A percentile compares a stretch with the other conserved stretches of the same genome.
phyloP scores from a whole-genome alignment of 495 filamentous ascomycete species.

The Glonium stellatum region DNA sequence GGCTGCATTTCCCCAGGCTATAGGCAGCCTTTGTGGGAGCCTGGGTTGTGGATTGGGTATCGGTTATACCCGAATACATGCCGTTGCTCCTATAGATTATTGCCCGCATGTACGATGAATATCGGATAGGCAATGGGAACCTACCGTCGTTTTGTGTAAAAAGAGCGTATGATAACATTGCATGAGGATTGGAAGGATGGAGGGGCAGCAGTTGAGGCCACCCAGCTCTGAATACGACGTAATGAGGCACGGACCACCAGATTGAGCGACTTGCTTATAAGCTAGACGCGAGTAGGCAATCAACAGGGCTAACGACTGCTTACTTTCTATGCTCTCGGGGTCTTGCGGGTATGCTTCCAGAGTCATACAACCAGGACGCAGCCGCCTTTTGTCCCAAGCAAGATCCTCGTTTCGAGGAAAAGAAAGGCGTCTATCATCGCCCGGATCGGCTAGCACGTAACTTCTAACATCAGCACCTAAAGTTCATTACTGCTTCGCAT shows the following conservation, averaged over 20 bases:
- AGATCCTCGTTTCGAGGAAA: not conserved
- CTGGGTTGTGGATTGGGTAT: not conserved
- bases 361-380: conserved; percentile 1
- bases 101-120: too few relatives aligned
- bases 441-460: not conserved
- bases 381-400: not conserved
- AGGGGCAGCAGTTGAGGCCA: not conserved
- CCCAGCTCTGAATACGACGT: not conserved
- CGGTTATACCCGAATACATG: not conserved
- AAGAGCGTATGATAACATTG: too few relatives aligned
- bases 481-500: not conserved
- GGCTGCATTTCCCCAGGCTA: not conserved
- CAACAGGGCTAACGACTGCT: not conserved
- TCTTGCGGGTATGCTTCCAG: not conserved
- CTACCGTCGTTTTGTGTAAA: too few relatives aligned
- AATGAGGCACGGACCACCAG: not conserved
- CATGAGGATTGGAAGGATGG: too few relatives aligned
- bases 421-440: not conserved
- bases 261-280: not conserved
- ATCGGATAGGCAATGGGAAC: too few relatives aligned
- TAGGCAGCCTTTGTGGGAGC: not conserved
- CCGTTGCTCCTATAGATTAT: too few relatives aligned
- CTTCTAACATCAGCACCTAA: not conserved
- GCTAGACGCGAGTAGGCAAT: not conserved
- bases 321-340: not conserved